Evolutionary conservation across 1,139 yeast species (phyloP), one percentile per base, ranked within the genome.

Genomic region (Sugiyamaella pinicola): DNA sequence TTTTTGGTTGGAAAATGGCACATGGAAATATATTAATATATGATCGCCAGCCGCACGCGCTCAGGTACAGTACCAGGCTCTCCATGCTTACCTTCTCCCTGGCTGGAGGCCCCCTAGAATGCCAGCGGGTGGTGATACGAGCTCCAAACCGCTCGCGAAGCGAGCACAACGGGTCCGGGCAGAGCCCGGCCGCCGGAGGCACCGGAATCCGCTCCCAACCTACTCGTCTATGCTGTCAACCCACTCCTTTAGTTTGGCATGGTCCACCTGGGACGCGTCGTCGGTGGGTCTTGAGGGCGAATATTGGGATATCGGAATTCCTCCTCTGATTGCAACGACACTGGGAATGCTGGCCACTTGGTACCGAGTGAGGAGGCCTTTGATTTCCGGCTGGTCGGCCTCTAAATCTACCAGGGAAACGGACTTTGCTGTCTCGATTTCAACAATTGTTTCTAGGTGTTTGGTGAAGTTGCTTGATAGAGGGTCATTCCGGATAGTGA

Each of bases 361-460:
- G 64, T 85, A 87, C 40, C 83, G 77, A 37, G 76, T 67, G 69
- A 82, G 70, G 49, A 87, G 69, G 13, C 81, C 87, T 51, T 78
- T 75, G 12, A 84, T 83, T 2, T 80, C 89, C 9, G 78, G 77
- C 54, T 81, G 80, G 61, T 86, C 93, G 41, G 83, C 76, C 61
- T 86, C 85, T 19, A 87, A 77, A 64, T 85, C 90, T 13, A 84
- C 93, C 69, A 83, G 73, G 58, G 82, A 81, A 41, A 86, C 77
- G 34, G 69, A 68, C 61, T 77, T 76, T 26, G 75, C 75, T 19
- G 83, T 77, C 59, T 82, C 81, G 52, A 79, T 78, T 56, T 69
- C 78, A 54, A 76, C 82, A 65, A 79, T 81, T 41, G 77, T 68
- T 60, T 80, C 84, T 54, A 88, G 70, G 1, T 84, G 78, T 37